phyloP scores from a whole-genome alignment of 163 green algal genomes.

The Coccomyxa subellipsoidea region DNA sequence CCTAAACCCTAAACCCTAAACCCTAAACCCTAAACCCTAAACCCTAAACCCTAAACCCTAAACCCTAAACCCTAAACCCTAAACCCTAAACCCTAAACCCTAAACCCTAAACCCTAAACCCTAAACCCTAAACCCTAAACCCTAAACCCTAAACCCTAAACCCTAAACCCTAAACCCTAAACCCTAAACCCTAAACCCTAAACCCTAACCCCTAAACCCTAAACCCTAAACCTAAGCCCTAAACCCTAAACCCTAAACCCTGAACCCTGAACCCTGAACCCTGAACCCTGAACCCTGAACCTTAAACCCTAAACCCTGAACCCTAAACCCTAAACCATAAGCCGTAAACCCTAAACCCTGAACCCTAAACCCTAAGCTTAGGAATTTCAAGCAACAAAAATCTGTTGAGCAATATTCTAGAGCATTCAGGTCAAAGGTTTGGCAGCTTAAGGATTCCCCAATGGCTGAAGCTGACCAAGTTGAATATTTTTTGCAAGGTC shows the following conservation, averaged over 20 bases:
- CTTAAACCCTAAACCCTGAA: neutral
- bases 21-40: conserved; percentile 40
- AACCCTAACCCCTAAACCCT: conserved; percentile 11
- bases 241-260: neutral
- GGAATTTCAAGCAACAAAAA: neutral
- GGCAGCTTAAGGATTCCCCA: too few relatives aligned
- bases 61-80: conserved; percentile 37
- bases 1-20: conserved; percentile 32
- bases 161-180: conserved; percentile 30
- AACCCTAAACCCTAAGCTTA: neutral
- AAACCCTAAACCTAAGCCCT: neutral
- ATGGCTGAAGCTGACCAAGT: too few relatives aligned
- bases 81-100: conserved; percentile 13
- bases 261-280: neutral
- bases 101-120: too few relatives aligned
- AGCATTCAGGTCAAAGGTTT: neutral
- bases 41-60: conserved; percentile 42
- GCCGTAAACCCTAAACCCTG: neutral
- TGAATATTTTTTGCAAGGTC: too few relatives aligned
- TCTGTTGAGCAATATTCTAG: too few relatives aligned
- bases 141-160: conserved; percentile 11
- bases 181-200: conserved; percentile 21
- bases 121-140: conserved; percentile 17
- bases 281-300: neutral
- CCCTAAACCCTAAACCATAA: neutral